These are phyloP conservation scores for Harringtonia lauricola DNA, from an alignment of 2,329 filamentous ascomycete species.

Conservation along the genomic window DNA sequence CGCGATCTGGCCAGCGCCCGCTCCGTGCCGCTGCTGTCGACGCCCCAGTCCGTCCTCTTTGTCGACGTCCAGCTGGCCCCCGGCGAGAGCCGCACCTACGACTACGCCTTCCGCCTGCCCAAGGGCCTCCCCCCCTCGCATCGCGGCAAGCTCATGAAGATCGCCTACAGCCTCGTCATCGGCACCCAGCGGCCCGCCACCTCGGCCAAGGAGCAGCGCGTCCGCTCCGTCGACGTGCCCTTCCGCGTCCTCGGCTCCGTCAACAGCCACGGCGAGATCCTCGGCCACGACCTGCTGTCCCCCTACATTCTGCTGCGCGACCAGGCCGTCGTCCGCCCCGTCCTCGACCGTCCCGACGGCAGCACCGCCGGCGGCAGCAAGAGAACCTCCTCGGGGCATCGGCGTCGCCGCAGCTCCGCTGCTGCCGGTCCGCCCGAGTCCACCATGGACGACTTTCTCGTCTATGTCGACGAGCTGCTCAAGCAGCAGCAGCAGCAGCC, in stretches of 20 bases:
- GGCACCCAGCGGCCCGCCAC: constrained; percentile 81
- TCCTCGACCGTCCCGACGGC: too few species aligned
- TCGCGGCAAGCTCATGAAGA: constrained; percentile 87
- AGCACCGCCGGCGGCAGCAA: too few species aligned
- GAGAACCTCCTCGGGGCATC: too few species aligned
- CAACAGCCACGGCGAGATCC: constrained; percentile 74
- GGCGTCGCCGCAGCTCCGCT: constrained; percentile 9
- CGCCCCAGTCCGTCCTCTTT: constrained; percentile 90
- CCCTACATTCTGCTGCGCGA: constrained; percentile 86
- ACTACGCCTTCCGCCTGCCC: constrained; percentile 77
- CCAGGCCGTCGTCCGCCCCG: constrained; percentile 52
- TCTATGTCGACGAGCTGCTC: constrained; percentile 67
- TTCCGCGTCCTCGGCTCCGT: constrained; percentile 92
- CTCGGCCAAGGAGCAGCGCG: constrained; percentile 65
- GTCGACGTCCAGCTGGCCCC: constrained; percentile 82
- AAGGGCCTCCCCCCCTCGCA: constrained; percentile 85
- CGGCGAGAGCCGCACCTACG: constrained; percentile 79
- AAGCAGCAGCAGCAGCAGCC: constrained; percentile 25
- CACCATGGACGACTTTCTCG: constrained; percentile 56
- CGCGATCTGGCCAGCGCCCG: constrained; percentile 76
- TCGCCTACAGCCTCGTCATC: constrained; percentile 81
- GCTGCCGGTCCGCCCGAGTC: constrained; percentile 19
- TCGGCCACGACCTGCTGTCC: constrained; percentile 89
- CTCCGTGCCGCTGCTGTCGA: constrained; percentile 83
- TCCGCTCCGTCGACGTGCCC: constrained; percentile 84